Evolutionary conservation across 345 rosid species (phyloP), one percentile per base, ranked within the genome.

Genomic region (Gossypium turneri): DNA sequence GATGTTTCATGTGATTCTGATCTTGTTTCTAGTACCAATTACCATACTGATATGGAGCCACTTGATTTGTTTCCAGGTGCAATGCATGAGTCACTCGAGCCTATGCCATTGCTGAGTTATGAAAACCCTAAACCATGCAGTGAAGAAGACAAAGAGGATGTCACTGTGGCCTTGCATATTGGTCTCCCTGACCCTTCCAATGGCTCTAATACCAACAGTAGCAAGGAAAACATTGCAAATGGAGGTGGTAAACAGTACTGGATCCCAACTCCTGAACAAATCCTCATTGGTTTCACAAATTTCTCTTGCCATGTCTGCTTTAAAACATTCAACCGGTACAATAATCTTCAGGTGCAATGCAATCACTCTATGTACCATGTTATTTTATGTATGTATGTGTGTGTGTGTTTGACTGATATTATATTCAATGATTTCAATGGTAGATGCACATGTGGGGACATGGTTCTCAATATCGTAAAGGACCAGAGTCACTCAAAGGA

Each of bases 381-480:
- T 56, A 48, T 58, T 70, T 13, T 15, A 3, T 16, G 3, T 41
- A 2, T 15, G 6, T 9, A 9, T 60, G 17, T 8, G n/a, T 34
- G 12, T 20, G 7, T 20, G 41, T 25, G 4, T 9, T 17, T 67
- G 19, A 12, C 22, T 4, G 41, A 34, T 53, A 2, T 50, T 66
- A 43, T 62, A 34, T 24, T 9, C 24, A 11, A n/a, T 70, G n/a
- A 19, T 58, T 57, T 38, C 57, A 2, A 20, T 41, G 63, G 71
- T 82, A 88, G 96, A 94, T 94, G 96, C 98, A 92, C 81, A 87
- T 92, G 94, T 94, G 98, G 98, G 97, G 97, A 3, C 98, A 94
- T 47, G 94, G 97, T 74, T 91, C 97, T 41, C 93, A 92, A 70
- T 92, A 90, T 72, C 82, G 98, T 1, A 84, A 82, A 76, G 95